Evolutionary conservation across 192 early-diverging fungal genomes (phyloP).

Genomic region (Backusella liffmaniae): DNA sequence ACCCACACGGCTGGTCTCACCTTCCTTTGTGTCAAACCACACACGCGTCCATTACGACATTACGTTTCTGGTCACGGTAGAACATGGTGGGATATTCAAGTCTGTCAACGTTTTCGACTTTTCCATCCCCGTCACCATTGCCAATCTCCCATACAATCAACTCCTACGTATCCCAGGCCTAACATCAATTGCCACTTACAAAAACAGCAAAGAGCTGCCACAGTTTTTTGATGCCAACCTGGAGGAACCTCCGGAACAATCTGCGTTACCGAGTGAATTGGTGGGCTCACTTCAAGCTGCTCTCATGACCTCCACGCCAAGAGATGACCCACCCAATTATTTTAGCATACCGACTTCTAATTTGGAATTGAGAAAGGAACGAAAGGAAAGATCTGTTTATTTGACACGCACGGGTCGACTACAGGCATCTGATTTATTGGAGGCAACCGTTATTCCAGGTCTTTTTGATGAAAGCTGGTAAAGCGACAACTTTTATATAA

Average conservation of each 20-base stretch:
- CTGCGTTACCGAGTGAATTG: conserved; percentile 10
- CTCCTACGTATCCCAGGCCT: conserved; percentile 29
- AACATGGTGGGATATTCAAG: conserved; percentile 38
- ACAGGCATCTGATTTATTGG: conserved; percentile 22
- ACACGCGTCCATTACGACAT: conserved; percentile 44
- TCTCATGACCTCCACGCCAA: conserved; percentile 3
- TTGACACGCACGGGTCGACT: conserved; percentile 15
- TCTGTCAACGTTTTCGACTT: conserved; percentile 33
- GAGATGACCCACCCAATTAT: conserved; percentile 35
- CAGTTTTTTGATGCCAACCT: conserved; percentile 36
- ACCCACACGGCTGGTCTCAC: conserved; percentile 42
- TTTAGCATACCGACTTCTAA: conserved; percentile 27
- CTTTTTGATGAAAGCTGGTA: conserved; percentile 40
- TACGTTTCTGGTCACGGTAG: conserved; percentile 27
- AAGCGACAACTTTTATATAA: neutral
- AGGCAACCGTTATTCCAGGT: conserved; percentile 29
- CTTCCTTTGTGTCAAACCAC: conserved; percentile 39
- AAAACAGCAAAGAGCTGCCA: conserved; percentile 24
- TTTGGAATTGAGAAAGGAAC: conserved; percentile 31
- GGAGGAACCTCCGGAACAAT: conserved; percentile 33
- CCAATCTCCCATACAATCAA: conserved; percentile 39
- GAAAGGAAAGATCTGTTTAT: conserved; percentile 31
- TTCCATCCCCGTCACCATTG: conserved; percentile 38
- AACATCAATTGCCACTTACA: conserved; percentile 27
- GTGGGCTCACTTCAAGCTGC: conserved; percentile 19